phyloP scores from a whole-genome alignment of 768 basidiomycete species.

The Ramaria sp. region DNA sequence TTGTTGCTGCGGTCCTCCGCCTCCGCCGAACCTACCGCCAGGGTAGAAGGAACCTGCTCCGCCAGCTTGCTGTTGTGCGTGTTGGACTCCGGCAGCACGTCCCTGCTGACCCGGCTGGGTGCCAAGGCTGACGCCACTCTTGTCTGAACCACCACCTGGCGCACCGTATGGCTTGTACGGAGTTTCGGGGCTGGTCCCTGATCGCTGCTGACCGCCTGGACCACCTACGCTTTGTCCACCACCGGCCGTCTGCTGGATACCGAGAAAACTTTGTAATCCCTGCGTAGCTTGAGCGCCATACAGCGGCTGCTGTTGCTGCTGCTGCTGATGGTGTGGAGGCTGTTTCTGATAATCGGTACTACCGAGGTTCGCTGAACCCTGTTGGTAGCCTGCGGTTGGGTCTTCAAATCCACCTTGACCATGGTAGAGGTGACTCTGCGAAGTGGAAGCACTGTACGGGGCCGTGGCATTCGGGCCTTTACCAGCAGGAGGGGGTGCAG shows the following conservation, averaged over 20 bases:
- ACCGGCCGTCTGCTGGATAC: conserved; percentile 62
- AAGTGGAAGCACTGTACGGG: conserved; percentile 4
- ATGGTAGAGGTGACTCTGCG: conserved; percentile 7
- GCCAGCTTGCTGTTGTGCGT: conserved; percentile 21
- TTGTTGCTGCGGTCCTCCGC: conserved; percentile 35
- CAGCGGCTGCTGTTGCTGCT: conserved; percentile 31
- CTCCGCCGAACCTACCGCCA: conserved; percentile 27
- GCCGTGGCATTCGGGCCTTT: conserved; percentile 56
- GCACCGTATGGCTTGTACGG: conserved; percentile 64
- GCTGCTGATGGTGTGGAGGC: conserved; percentile 47
- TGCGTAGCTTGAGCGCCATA: conserved; percentile 41
- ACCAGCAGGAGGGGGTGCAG: conserved; percentile 55
- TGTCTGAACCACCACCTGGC: conserved; percentile 17
- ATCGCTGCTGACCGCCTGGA: conserved; percentile 34
- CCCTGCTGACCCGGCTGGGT: conserved; percentile 32
- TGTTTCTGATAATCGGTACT: conserved; percentile 41
- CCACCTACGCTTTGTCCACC: conserved; percentile 38
- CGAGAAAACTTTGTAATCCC: conserved; percentile 17
- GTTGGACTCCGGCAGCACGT: conserved; percentile 32
- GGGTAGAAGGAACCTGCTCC: conserved; percentile 31
- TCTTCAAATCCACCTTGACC: conserved; percentile 8
- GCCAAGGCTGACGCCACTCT: conserved; percentile 28
- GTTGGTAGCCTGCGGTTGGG: conserved; percentile 25
- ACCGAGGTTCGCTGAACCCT: conserved; percentile 38
- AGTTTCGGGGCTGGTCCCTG: conserved; percentile 52